These are phyloP conservation scores for Salix caprea DNA, from an alignment of 345 rosid genomes.

Conservation along the genomic window DNA sequence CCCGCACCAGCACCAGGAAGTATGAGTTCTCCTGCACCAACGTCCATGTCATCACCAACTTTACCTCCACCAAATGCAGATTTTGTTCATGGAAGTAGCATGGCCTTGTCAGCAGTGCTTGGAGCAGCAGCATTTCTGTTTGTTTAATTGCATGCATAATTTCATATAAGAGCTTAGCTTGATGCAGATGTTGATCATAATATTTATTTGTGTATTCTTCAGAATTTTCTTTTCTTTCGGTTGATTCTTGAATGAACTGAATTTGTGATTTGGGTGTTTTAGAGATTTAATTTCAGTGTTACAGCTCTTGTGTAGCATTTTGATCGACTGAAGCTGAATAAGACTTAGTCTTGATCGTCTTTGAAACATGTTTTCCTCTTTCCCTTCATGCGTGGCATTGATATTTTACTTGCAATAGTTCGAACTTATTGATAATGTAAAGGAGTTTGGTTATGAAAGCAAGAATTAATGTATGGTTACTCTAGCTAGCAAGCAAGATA, in stretches of 20 bases:
- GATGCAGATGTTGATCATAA: conserved; percentile 22
- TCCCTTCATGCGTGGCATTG: not conserved
- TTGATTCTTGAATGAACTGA: conserved; percentile 30
- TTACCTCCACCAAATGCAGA: conserved; percentile 15
- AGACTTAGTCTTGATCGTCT: conserved; percentile 17
- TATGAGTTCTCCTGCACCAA: not conserved
- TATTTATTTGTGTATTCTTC: conserved; percentile 38
- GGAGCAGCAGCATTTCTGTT: conserved; percentile 38
- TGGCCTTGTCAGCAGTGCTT: conserved; percentile 23
- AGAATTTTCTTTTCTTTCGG: not conserved
- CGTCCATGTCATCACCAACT: not conserved
- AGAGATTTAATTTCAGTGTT: conserved; percentile 17
- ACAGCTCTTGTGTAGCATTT: conserved; percentile 27
- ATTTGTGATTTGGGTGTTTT: conserved; percentile 26
- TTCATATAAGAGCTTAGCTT: not conserved
- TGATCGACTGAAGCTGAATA: conserved; percentile 24
- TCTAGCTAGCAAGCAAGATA: not conserved
- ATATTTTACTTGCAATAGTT: not conserved
- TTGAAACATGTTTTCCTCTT: not conserved
- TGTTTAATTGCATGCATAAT: conserved; percentile 17
- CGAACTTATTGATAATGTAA: not conserved
- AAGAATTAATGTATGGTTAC: not conserved
- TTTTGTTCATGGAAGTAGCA: conserved; percentile 22
- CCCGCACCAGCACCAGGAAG: not conserved
- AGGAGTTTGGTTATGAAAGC: not conserved